Evolutionary conservation across 495 filamentous ascomycete genomes (phyloP).

Genomic region (Penicillium verhagenii): DNA sequence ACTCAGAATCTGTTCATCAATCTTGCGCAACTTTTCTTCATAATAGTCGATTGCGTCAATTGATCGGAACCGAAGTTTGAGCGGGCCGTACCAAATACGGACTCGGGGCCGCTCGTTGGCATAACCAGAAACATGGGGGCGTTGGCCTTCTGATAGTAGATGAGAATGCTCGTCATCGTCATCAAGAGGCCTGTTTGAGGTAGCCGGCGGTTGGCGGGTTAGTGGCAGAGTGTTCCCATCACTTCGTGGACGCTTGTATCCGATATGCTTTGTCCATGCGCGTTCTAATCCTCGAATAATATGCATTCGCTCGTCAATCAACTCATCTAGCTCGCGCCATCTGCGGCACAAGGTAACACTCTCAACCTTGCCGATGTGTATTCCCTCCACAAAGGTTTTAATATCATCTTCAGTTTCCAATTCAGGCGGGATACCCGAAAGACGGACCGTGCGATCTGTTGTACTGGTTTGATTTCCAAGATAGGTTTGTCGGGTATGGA

Average conservation of each 20-base stretch:
- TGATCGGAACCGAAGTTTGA: conserved; percentile 66
- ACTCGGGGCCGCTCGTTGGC: conserved; percentile 60
- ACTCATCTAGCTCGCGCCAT: conserved; percentile 78
- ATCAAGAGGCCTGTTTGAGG: conserved; percentile 31
- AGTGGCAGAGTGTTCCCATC: conserved; percentile 52
- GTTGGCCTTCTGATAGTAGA: conserved; percentile 50
- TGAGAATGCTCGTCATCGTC: conserved; percentile 48
- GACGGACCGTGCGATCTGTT: conserved; percentile 87
- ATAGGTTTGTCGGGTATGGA: conserved; percentile 83
- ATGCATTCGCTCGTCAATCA: conserved; percentile 65
- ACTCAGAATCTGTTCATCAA: conserved; percentile 72
- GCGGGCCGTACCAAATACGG: conserved; percentile 76
- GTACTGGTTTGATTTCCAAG: conserved; percentile 89
- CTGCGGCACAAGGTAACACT: conserved; percentile 82
- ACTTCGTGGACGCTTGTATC: conserved; percentile 47
- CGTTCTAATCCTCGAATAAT: conserved; percentile 76
- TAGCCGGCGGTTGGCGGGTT: conserved; percentile 44
- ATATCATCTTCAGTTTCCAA: conserved; percentile 79
- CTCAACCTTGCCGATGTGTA: conserved; percentile 92
- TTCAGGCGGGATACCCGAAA: conserved; percentile 84
- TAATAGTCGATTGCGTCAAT: conserved; percentile 94
- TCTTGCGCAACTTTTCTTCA: conserved; percentile 74
- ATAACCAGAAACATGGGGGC: conserved; percentile 39
- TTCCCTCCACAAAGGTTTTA: conserved; percentile 79
- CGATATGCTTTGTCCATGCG: conserved; percentile 73